Percentiles rank a stretch among this genome's conserved stretches.
Conservation (phyloP, 2,329 filamentous ascomycete genomes). For the Alternaria arbusti region DNA sequence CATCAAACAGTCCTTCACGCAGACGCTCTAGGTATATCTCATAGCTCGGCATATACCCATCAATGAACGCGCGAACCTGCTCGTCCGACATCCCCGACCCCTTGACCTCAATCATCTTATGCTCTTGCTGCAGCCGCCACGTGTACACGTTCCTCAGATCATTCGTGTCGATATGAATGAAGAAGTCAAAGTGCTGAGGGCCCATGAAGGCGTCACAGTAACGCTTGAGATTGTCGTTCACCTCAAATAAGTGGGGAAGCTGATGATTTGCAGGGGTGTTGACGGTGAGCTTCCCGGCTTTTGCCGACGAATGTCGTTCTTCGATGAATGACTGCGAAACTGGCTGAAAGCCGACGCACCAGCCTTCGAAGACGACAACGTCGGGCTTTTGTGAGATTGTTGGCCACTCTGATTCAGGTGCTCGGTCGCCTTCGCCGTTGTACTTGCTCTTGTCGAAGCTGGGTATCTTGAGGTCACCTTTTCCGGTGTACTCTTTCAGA, state of each 20-base stretch:
- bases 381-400: slow-evolving; percentile 62
- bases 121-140: slow-evolving; percentile 85
- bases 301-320: slow-evolving; percentile 61
- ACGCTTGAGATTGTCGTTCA: slow-evolving; percentile 64
- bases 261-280: slow-evolving; percentile 61
- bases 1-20: slow-evolving; percentile 56
- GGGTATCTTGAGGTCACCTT: slow-evolving; percentile 66
- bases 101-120: slow-evolving; percentile 67
- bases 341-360: slow-evolving; percentile 84
- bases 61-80: slow-evolving; percentile 77
- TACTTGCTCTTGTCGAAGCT: slow-evolving; percentile 85
- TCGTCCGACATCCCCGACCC: slow-evolving; percentile 83
- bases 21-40: slow-evolving; percentile 61
- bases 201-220: slow-evolving; percentile 59
- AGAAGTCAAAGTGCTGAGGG: slow-evolving; percentile 58
- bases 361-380: slow-evolving; percentile 85
- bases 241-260: slow-evolving; percentile 62
- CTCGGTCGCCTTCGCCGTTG: slow-evolving; percentile 76
- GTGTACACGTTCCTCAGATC: slow-evolving; percentile 78
- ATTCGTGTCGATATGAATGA: slow-evolving; percentile 75
- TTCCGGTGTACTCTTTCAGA: slow-evolving; percentile 55
- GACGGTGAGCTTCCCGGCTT: slow-evolving; percentile 52
- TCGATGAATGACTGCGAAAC: slow-evolving; percentile 62
- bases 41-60: slow-evolving; percentile 65
- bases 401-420: slow-evolving; percentile 67